Evolutionary conservation across 768 basidiomycete genomes (phyloP), one percentile per base, ranked within the genome.

Genomic region (Termitomyces sp.): DNA sequence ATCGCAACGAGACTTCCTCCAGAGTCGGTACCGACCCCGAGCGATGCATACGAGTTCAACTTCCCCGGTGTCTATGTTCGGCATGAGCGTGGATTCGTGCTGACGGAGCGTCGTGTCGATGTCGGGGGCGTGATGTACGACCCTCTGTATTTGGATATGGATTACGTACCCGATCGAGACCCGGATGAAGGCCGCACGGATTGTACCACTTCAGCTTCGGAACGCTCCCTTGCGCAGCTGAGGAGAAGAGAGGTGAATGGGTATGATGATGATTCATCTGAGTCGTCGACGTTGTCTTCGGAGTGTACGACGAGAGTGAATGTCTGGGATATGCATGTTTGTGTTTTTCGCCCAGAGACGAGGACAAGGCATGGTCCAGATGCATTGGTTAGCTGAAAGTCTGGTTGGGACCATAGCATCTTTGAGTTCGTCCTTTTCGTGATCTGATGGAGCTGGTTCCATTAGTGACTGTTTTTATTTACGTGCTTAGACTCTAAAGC

Each of bases 1-100:
- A 59, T 59, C 18, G 22, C 58, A 38, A 57, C 50, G 14, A 38
- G 24, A 22, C 42, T 62, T 2, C 44, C 45, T 13, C 61, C 61
- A 18, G 46, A 33, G 9, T 30, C 44, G 6, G 54, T 56, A 38
- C 20, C 18, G 14, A 48, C 46, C 18, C 43, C 52, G 5, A 18
- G 33, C 20, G 47, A 50, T 36, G 56, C 42, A 4, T 58, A 51
- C 28, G 53, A 48, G 26, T 20, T 51, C n/a, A 18, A 26, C 14
- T 55, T 52, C 7, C 40, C 48, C n/a, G 58, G 58, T 13, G 38
- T 60, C 9, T 26, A 32, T 32, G 26, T 56, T 14, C 50, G 50
- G 8, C 54, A 50, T 8, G 59, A 56, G 8, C 24, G 33, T 16
- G 50, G 38, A 16, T 38, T 24, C 18, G 43, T 56, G 4, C 28